Percentiles rank a stretch among this genome's conserved stretches.
These are phyloP conservation scores for Pyronema domesticum DNA, from an alignment of 495 filamentous ascomycete species.

Conservation along the genomic window DNA sequence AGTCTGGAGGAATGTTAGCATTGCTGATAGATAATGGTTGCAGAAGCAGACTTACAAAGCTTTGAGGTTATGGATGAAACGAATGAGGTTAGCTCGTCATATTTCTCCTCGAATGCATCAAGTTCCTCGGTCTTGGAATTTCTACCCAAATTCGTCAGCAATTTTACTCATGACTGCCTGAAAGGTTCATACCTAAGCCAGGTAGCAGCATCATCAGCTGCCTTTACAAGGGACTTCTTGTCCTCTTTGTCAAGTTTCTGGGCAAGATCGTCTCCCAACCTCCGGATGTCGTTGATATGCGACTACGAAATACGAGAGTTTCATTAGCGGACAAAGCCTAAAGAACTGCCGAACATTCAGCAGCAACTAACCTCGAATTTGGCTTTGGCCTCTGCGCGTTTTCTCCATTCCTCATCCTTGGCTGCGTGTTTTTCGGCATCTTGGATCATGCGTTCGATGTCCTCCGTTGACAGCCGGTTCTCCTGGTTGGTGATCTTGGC, in stretches of 20 bases:
- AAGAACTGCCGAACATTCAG: neutral
- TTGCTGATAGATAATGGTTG: neutral
- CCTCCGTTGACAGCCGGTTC: slow-evolving; percentile 83
- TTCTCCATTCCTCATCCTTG: slow-evolving; percentile 63
- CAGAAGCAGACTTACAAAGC: neutral
- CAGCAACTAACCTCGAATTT: neutral
- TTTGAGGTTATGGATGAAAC: neutral
- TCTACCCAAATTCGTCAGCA: too few species aligned
- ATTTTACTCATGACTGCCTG: neutral
- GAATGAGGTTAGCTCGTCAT: neutral
- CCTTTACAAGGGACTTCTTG: slow-evolving; percentile 88
- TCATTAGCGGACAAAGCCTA: too few species aligned
- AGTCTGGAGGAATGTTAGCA: neutral
- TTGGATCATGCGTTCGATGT: slow-evolving; percentile 92
- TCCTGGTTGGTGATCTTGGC: slow-evolving; percentile 98
- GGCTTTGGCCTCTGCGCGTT: neutral
- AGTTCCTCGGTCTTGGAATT: neutral
- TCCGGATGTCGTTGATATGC: slow-evolving; percentile 62
- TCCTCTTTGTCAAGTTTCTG: slow-evolving; percentile 40
- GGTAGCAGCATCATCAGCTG: slow-evolving; percentile 85
- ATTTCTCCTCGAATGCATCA: neutral
- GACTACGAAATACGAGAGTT: slow-evolving; percentile 56
- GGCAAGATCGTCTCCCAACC: neutral
- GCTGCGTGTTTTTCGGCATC: slow-evolving; percentile 96
- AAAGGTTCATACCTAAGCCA: slow-evolving; percentile 39